Evolutionary conservation across 306 rosid species (phyloP).

Genomic region (Pterocarpus macrocarpus): DNA sequence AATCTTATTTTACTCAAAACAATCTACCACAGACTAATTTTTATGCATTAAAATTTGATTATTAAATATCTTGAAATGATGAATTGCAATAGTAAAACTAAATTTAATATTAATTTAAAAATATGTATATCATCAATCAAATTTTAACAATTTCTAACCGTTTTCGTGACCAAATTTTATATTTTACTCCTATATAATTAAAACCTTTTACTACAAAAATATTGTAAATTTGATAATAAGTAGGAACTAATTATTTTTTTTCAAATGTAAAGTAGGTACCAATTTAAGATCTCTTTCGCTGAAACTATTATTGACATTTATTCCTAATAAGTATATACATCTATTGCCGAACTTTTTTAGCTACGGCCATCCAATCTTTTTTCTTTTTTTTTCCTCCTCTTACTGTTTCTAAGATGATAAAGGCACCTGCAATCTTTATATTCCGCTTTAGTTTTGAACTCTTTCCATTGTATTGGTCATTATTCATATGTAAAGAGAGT

Average conservation of each 20-base stretch:
- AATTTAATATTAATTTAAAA: too few relatives aligned
- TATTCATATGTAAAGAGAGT: conserved; percentile 40
- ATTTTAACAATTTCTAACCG: not conserved
- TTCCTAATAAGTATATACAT: conserved; percentile 6
- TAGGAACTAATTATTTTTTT: not conserved
- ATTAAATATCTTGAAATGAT: too few relatives aligned
- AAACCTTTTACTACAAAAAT: not conserved
- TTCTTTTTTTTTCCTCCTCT: not conserved
- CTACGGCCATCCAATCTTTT: not conserved
- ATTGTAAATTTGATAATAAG: not conserved
- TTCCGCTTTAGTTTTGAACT: conserved; percentile 28
- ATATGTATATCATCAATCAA: too few relatives aligned
- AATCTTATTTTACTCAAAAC: not conserved
- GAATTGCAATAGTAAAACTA: not conserved
- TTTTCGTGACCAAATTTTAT: not conserved
- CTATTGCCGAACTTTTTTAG: not conserved
- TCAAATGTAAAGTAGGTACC: not conserved
- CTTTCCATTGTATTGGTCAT: conserved; percentile 8
- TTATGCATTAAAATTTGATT: not conserved
- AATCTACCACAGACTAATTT: too few relatives aligned
- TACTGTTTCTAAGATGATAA: conserved; percentile 4
- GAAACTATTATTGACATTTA: conserved; percentile 5
- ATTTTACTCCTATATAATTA: not conserved
- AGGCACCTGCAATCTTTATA: conserved; percentile 19
- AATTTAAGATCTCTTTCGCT: not conserved